Evolutionary conservation across 2,329 filamentous ascomycete genomes (phyloP).

Genomic region (Aspergillus calidoustus): DNA sequence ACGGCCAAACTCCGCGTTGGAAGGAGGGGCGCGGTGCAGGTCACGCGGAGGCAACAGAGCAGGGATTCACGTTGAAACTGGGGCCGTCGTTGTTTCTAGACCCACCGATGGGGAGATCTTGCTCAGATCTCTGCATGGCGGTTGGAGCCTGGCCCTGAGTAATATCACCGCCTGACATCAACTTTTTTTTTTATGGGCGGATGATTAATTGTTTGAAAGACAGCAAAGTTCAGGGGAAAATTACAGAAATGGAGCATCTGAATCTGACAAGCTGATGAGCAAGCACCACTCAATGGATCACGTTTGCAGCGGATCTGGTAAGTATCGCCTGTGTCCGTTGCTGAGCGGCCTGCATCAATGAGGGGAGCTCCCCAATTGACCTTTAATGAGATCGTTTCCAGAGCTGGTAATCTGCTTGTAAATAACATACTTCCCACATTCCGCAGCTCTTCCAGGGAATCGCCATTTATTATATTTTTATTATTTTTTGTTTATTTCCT

Average conservation of each 20-base stretch:
- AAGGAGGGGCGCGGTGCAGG: neutral
- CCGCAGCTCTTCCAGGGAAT: constrained; percentile 5
- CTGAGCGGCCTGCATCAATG: neutral
- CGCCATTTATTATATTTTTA: constrained; percentile 6
- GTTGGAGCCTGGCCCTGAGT: constrained; percentile 23
- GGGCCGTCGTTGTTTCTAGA: constrained; percentile 4
- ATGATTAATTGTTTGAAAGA: neutral
- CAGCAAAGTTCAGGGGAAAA: neutral
- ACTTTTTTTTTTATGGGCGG: neutral
- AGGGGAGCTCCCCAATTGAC: no score
- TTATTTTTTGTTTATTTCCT: neutral
- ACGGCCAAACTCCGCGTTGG: neutral
- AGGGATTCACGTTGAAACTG: neutral
- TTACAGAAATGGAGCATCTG: neutral
- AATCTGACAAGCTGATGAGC: neutral
- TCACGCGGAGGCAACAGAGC: constrained; percentile 23
- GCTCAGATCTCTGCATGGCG: constrained; percentile 27
- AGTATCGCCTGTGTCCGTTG: no score
- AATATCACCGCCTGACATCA: constrained; percentile 25
- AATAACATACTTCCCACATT: constrained; percentile 12
- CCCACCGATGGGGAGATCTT: constrained; percentile 21
- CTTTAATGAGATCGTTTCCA: neutral
- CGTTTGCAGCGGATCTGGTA: constrained; percentile 14
- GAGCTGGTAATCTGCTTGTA: constrained; percentile 9
- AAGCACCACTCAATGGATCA: constrained; percentile 14